A percentile compares a stretch with the other conserved stretches of the same genome.
Conservation (phyloP, 1,284 basidiomycete species). For the Ceratobasidium sp. region DNA sequence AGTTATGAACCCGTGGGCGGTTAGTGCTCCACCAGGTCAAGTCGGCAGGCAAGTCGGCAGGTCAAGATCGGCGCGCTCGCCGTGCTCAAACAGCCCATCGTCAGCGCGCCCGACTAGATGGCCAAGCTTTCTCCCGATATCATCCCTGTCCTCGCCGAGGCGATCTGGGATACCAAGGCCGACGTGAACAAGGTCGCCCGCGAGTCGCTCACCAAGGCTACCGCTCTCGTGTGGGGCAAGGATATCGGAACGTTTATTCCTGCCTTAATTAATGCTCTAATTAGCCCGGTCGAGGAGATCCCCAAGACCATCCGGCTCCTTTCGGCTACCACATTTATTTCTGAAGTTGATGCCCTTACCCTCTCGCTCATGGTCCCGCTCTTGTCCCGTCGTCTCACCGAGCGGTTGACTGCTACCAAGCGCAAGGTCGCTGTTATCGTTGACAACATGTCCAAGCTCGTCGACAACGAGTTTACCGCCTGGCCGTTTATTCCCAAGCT, state of each 20-base stretch:
- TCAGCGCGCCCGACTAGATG: slow-evolving; percentile 85
- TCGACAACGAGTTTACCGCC: slow-evolving; percentile 94
- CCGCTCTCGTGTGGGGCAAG: slow-evolving; percentile 97
- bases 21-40: slow-evolving; percentile 94
- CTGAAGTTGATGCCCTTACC: slow-evolving; percentile 99
- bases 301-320: slow-evolving; percentile 96
- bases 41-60: slow-evolving; percentile 99
- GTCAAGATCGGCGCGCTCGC: slow-evolving; percentile 92
- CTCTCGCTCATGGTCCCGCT: too few species aligned
- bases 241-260: slow-evolving; percentile 99
- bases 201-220: slow-evolving; percentile 92
- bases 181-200: slow-evolving; percentile 99
- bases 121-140: slow-evolving; percentile 96
- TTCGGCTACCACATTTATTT: slow-evolving; percentile 99
- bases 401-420: slow-evolving; percentile 96
- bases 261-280: slow-evolving; percentile 95
- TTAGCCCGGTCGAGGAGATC: slow-evolving; percentile 99
- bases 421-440: slow-evolving; percentile 97
- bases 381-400: slow-evolving; percentile 93
- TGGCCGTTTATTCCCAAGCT: slow-evolving; percentile 97
- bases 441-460: slow-evolving; percentile 99
- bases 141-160: slow-evolving; percentile 94
- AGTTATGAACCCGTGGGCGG: slow-evolving; percentile 92
- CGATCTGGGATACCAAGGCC: slow-evolving; percentile 99
- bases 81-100: slow-evolving; percentile 91